Evolutionary conservation across 148 eudicot genomes (phyloP).

Genomic region (Talinum fruticosum): DNA sequence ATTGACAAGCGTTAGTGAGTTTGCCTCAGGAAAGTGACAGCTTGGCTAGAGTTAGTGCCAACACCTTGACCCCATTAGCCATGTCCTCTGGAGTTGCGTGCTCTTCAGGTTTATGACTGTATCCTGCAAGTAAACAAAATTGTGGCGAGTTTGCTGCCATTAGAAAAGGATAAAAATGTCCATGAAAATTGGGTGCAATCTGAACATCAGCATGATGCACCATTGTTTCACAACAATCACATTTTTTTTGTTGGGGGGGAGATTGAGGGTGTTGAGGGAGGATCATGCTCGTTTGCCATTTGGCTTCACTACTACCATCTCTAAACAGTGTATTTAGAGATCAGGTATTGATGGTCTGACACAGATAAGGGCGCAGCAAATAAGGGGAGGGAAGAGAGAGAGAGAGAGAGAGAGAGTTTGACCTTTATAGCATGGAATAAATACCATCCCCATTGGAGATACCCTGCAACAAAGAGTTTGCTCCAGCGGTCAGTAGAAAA

Average conservation of each 20-base stretch:
- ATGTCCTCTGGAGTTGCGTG: slow-evolving; percentile 60
- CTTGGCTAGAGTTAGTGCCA: slow-evolving; percentile 76
- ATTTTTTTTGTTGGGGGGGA: background rate
- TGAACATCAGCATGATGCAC: background rate
- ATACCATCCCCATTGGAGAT: slow-evolving; percentile 97
- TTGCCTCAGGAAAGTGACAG: slow-evolving; percentile 46
- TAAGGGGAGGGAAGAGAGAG: background rate
- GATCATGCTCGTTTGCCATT: no score
- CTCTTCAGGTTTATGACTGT: slow-evolving; percentile 97
- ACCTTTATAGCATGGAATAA: slow-evolving; percentile 98
- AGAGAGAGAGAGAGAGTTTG: background rate
- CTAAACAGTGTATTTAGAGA: no score
- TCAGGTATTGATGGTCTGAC: no score
- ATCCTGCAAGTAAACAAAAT: slow-evolving; percentile 51
- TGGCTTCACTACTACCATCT: no score
- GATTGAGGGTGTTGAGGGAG: background rate
- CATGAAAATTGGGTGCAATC: no score
- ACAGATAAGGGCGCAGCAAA: background rate
- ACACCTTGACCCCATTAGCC: slow-evolving; percentile 76
- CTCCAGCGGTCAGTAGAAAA: background rate
- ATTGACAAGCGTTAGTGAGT: background rate
- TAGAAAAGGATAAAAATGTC: background rate
- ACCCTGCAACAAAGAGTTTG: slow-evolving; percentile 49
- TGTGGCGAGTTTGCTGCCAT: background rate
- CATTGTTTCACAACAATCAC: background rate